Base-by-base conservation (phyloP, 2,329 filamentous ascomycete species). In the Magnaporthiopsis incrustans region DNA sequence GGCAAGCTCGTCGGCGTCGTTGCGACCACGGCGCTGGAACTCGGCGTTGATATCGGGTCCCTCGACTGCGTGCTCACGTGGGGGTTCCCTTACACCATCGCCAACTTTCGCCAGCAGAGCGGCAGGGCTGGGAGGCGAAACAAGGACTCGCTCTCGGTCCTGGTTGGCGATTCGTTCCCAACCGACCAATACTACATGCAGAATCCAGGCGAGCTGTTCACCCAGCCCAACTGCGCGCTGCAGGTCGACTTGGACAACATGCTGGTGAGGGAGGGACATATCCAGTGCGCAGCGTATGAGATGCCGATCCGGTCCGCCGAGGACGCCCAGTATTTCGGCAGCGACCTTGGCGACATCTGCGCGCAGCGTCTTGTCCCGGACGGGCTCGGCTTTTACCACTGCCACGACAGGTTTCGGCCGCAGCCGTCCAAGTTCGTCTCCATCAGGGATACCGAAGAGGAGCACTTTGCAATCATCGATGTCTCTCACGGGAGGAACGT, bases 101-200 rank as follows among this genome's bases (percentile, higher is more conserved):
- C 95, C 44, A 98, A 98, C 71, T 80, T 98, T 60, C 86, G 95
- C 12, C 95, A 99, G 73, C 95, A 99, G 74, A 97, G 92, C 70
- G 95, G 95, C 18, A 86, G 95, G 70, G 95, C 95, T 26, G 95
- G 95, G 15, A 85, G 95, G 65, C 84, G 94, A 66, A 97, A 97
- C 73, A 96, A 91, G 71, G 95, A 99, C 74, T 96, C 93, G 0
- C 80, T 99, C 3, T 96, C 92, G 0, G 86, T 99, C 2, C 79
- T 99, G 0, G 86, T 99, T 0, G 95, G 93, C 2, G 93, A 97
- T 72, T 87, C 87, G 67, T 97, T 95, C 68, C 88, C 93, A 3
- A 92, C 91, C 0, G 95, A 99, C 73, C 95, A 99, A 73, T 88
- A 96, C 73, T 99, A 96, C 75, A 99, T 99, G 95, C 87, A 91